A percentile compares a stretch with the other conserved stretches of the same genome.
Conservation (phyloP, 1,284 basidiomycete species). For the Salmacisia buchloeana region DNA sequence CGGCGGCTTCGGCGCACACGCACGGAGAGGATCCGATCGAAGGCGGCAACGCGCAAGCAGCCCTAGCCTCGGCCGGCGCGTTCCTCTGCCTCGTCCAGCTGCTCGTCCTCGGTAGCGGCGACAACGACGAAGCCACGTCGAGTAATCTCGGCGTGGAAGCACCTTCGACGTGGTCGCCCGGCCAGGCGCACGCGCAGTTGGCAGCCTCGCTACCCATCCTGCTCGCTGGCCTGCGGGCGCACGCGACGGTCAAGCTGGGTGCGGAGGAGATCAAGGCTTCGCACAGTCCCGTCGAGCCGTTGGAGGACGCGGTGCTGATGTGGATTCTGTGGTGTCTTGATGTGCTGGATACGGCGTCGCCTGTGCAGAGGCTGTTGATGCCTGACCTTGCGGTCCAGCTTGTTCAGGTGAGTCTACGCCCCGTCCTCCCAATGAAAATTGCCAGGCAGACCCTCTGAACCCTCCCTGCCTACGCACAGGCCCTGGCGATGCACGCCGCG, state of each 20-base stretch:
- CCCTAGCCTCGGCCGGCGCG: constrained; percentile 9
- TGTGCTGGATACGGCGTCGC: neutral
- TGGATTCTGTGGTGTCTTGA: constrained; percentile 20
- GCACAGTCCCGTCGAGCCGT: neutral
- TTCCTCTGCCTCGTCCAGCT: constrained; percentile 17
- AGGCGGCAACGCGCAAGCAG: neutral
- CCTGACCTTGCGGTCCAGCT: neutral
- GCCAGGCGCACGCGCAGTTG: neutral
- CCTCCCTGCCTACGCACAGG: neutral
- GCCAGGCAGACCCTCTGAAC: neutral
- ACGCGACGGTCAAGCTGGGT: constrained; percentile 19
- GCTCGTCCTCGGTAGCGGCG: neutral
- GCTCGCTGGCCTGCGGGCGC: constrained; percentile 18
- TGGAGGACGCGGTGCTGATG: constrained; percentile 13
- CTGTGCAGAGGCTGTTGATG: neutral
- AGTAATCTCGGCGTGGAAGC: neutral
- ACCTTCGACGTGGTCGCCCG: constrained; percentile 1
- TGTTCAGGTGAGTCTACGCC: neutral
- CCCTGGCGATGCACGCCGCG: neutral
- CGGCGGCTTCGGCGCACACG: neutral
- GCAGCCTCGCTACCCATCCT: constrained; percentile 18
- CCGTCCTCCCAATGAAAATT: neutral
- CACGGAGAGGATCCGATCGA: too few relatives aligned
- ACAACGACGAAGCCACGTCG: neutral
- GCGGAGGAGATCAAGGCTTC: neutral